A percentile compares a stretch with the other conserved stretches of the same genome.
Evolutionary conservation across 306 rosid genomes (phyloP).

Genomic region (Medicago truncatula): DNA sequence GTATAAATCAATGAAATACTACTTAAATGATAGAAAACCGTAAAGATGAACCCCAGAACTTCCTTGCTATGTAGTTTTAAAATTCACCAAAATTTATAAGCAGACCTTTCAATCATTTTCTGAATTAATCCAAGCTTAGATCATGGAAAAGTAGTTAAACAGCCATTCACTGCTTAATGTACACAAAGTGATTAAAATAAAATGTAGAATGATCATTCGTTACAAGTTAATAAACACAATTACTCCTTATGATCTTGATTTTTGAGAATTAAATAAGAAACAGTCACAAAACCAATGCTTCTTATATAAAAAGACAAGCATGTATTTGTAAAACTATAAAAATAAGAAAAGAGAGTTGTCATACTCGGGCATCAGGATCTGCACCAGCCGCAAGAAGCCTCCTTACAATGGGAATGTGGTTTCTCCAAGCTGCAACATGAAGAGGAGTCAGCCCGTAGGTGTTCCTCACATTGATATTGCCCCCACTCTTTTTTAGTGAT

Average conservation of each 20-base stretch:
- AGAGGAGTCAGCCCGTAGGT: slow-evolving; percentile 82
- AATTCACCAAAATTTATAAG: background rate
- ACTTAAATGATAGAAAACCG: slow-evolving; percentile 13
- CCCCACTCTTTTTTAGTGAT: slow-evolving; percentile 76
- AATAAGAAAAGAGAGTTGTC: slow-evolving; percentile 41
- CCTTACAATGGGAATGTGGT: slow-evolving; percentile 85
- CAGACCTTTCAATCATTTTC: slow-evolving; percentile 22
- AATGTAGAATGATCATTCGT: background rate
- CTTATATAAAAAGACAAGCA: slow-evolving; percentile 25
- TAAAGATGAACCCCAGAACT: background rate
- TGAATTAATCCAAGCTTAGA: slow-evolving; percentile 15
- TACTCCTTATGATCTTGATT: slow-evolving; percentile 3
- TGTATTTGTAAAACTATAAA: slow-evolving; percentile 19
- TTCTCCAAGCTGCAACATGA: slow-evolving; percentile 95
- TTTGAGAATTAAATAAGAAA: slow-evolving; percentile 26
- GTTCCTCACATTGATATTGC: slow-evolving; percentile 77
- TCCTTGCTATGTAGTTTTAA: background rate
- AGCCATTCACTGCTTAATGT: background rate
- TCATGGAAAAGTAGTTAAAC: slow-evolving; percentile 23
- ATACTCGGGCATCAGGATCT: slow-evolving; percentile 90
- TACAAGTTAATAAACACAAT: slow-evolving; percentile 1
- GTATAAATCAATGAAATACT: slow-evolving; percentile 19
- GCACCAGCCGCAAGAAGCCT: slow-evolving; percentile 96
- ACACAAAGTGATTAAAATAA: background rate
- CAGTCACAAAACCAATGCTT: slow-evolving; percentile 29